Evolutionary conservation across 495 filamentous ascomycete genomes (phyloP).

Genomic region (Penicillium bialowiezense): DNA sequence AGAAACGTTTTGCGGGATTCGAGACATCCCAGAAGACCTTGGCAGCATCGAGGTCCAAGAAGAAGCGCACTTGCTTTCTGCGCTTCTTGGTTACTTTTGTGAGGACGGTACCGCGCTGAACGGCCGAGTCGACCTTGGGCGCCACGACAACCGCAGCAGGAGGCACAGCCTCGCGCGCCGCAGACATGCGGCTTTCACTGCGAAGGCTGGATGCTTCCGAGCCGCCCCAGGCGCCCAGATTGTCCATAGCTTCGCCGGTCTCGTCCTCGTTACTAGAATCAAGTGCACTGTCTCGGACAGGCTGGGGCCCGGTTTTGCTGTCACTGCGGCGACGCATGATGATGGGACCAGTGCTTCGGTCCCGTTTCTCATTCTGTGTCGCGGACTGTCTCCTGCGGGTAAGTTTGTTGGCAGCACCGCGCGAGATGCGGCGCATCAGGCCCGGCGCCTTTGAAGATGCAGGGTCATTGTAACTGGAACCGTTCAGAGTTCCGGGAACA

Average conservation of each 20-base stretch:
- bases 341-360: slow-evolving; percentile 84
- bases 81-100: slow-evolving; percentile 83
- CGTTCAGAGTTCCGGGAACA: slow-evolving; percentile 30
- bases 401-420: slow-evolving; percentile 62
- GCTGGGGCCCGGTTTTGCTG: slow-evolving; percentile 67
- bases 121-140: slow-evolving; percentile 64
- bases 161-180: slow-evolving; percentile 25
- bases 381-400: slow-evolving; percentile 67
- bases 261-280: slow-evolving; percentile 57
- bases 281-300: slow-evolving; percentile 46
- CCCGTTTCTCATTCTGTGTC: slow-evolving; percentile 67
- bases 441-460: slow-evolving; percentile 53
- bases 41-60: slow-evolving; percentile 73
- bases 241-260: slow-evolving; percentile 58
- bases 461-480: slow-evolving; percentile 47
- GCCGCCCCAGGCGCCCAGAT: slow-evolving; percentile 34
- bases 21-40: slow-evolving; percentile 85
- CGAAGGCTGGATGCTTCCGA: slow-evolving; percentile 41
- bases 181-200: slow-evolving; percentile 32
- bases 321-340: slow-evolving; percentile 84
- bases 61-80: slow-evolving; percentile 68
- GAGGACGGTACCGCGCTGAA: slow-evolving; percentile 73
- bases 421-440: slow-evolving; percentile 63
- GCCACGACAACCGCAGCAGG: slow-evolving; percentile 46
- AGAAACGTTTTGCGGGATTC: slow-evolving; percentile 76